Conservation (phyloP, 2,329 filamentous ascomycete species). For the Pseudocercospora macadamiae region DNA sequence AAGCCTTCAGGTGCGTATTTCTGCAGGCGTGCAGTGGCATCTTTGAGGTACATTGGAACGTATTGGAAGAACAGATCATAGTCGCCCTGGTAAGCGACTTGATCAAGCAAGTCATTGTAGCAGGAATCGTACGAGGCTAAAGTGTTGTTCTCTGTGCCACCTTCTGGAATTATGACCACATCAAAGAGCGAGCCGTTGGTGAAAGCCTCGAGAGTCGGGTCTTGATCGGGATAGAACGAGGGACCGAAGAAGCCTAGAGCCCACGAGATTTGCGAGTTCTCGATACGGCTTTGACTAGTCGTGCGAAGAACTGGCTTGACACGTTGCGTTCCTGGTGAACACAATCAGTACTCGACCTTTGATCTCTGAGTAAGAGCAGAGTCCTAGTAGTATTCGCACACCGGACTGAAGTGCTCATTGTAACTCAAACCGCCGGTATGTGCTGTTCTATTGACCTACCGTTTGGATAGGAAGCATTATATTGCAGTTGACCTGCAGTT, state of each 20-base stretch:
- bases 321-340: not conserved
- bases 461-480: constrained; percentile 53
- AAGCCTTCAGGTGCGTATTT: constrained; percentile 53
- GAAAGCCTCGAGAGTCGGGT: constrained; percentile 45
- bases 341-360: constrained; percentile 28
- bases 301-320: constrained; percentile 57
- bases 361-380: no score
- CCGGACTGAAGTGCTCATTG: no score
- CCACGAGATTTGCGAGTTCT: constrained; percentile 59
- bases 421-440: no score
- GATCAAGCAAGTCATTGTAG: constrained; percentile 43
- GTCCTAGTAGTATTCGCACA: no score
- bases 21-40: constrained; percentile 52
- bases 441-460: no score
- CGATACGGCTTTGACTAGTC: constrained; percentile 57
- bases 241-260: constrained; percentile 57
- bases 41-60: constrained; percentile 49
- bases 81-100: constrained; percentile 45
- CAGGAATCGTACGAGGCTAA: constrained; percentile 57
- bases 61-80: constrained; percentile 48
- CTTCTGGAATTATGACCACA: constrained; percentile 56
- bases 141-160: constrained; percentile 56
- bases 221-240: constrained; percentile 44
- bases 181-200: constrained; percentile 47
- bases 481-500: constrained; percentile 50